Conservation (phyloP, 164 flowering plant genomes). For the Litsea cubeba region DNA sequence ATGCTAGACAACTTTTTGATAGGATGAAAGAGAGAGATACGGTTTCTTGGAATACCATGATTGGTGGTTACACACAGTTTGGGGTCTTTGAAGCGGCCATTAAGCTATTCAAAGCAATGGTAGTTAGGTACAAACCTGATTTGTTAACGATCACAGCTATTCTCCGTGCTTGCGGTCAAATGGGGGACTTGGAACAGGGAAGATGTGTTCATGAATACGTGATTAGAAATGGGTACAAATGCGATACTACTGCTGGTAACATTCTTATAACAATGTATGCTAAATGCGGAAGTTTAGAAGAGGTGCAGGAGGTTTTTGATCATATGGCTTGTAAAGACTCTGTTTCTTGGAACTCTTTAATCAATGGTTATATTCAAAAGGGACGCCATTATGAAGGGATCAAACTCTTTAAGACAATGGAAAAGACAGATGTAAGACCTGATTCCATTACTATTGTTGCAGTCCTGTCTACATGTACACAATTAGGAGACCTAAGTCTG, state of each 20-base stretch:
- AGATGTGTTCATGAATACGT: slow-evolving; percentile 30
- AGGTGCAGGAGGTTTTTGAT: slow-evolving; percentile 32
- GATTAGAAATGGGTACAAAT: slow-evolving; percentile 20
- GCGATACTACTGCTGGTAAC: slow-evolving; percentile 30
- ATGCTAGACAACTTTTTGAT: slow-evolving; percentile 25
- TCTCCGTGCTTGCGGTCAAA: slow-evolving; percentile 38
- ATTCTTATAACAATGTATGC: slow-evolving; percentile 45
- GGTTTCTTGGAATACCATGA: slow-evolving; percentile 41
- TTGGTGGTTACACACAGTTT: slow-evolving; percentile 32
- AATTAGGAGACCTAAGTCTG: slow-evolving; percentile 14
- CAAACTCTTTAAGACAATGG: slow-evolving; percentile 29
- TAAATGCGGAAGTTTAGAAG: slow-evolving; percentile 31
- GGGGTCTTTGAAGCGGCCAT: slow-evolving; percentile 29
- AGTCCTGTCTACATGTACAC: slow-evolving; percentile 31
- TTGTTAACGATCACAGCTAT: slow-evolving; percentile 30
- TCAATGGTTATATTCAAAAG: slow-evolving; percentile 27
- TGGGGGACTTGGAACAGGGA: slow-evolving; percentile 29
- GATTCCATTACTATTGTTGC: slow-evolving; percentile 28
- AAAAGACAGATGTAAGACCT: slow-evolving; percentile 16
- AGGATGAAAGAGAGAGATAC: slow-evolving; percentile 32
- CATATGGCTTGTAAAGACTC: slow-evolving; percentile 25
- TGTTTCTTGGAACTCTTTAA: slow-evolving; percentile 47
- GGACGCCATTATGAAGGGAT: slow-evolving; percentile 19
- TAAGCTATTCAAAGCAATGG: slow-evolving; percentile 28
- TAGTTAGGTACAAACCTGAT: slow-evolving; percentile 31